Evolutionary conservation across 768 basidiomycete species (phyloP), one percentile per base, ranked within the genome.

Genomic region (Clathrus columnatus): DNA sequence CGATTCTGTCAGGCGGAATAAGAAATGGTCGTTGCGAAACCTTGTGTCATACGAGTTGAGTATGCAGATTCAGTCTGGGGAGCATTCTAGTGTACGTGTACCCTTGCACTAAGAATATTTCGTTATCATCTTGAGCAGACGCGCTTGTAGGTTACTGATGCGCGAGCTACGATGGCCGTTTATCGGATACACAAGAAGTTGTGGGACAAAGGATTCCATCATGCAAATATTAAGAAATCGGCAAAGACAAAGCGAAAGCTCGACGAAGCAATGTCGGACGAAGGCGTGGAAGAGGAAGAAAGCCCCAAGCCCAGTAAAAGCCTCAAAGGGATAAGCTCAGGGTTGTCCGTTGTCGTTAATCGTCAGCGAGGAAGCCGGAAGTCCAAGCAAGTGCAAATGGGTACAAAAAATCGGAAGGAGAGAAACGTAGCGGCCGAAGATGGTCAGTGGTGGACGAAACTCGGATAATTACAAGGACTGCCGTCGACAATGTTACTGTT

Each of bases 101-200:
- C 36, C 23, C 30, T 48, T 42, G 30, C 20, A 8, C 6, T 26
- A 54, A 26, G 17, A 50, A 46, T 21, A 18, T n/a, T 36, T 43
- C 17, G 18, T 17, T 30, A 23, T 46, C 11, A 21, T 57, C 50
- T 45, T 51, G 43, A 21, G 56, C 47, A 23, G n/a, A 26, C 0
- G 5, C 5, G 8, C 27, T 10, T 29, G 10, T 57, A 96, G 94
- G 84, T 97, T 4, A 88, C 81, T 17, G 94, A 98, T 66, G 92
- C 94, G 0, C 79, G 94, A 50, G 95, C 94, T 0, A 89, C 93
- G 0, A 96, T 99, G 91, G 94, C 91, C 0, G 73, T 97, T 36
- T 97, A 87, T 67, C 78, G 92, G 6, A 64, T 94, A 17, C 78
- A 93, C 67, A 84, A 87, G 61, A 82, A 81, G 50, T 76, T 81